A percentile compares a stretch with the other conserved stretches of the same genome.
phyloP scores from a whole-genome alignment of 1,284 basidiomycete genomes.

The Pterula multifida region DNA sequence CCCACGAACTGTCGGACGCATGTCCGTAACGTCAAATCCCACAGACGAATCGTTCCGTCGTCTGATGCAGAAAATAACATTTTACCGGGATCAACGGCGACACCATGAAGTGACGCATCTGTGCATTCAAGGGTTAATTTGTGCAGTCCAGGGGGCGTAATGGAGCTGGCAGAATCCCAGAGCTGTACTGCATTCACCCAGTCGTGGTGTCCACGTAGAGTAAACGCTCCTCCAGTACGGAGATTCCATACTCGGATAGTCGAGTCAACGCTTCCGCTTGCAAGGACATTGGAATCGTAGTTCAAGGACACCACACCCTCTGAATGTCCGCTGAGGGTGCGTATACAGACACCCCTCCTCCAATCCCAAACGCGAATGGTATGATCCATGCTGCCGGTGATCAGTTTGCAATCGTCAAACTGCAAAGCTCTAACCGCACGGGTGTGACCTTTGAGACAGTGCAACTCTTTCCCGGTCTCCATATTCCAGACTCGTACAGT shows the following conservation, averaged over 20 bases:
- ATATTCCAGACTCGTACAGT: slow-evolving; percentile 96
- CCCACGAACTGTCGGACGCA: slow-evolving; percentile 83
- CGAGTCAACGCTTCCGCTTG: slow-evolving; percentile 81
- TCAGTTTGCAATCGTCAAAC: slow-evolving; percentile 92
- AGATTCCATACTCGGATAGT: slow-evolving; percentile 96
- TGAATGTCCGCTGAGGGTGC: slow-evolving; percentile 81
- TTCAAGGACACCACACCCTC: slow-evolving; percentile 89
- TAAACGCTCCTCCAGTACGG: slow-evolving; percentile 85
- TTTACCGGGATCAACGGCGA: slow-evolving; percentile 63
- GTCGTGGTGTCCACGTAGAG: slow-evolving; percentile 85
- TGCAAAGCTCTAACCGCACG: slow-evolving; percentile 87
- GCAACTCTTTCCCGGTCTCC: slow-evolving; percentile 79
- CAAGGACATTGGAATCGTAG: slow-evolving; percentile 88
- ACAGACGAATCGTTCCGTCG: slow-evolving; percentile 87
- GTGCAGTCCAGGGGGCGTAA: slow-evolving; percentile 25
- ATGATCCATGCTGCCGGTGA: slow-evolving; percentile 94
- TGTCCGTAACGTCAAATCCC: slow-evolving; percentile 77
- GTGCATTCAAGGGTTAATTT: slow-evolving; percentile 21
- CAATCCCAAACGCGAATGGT: slow-evolving; percentile 98
- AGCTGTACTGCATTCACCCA: slow-evolving; percentile 96
- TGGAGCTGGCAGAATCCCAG: slow-evolving; percentile 64
- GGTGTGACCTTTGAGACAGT: slow-evolving; percentile 82
- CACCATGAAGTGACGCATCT: slow-evolving; percentile 15
- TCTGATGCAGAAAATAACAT: slow-evolving; percentile 97
- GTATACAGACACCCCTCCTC: slow-evolving; percentile 85